A percentile compares a stretch with the other conserved stretches of the same genome.
Evolutionary conservation across 2,329 filamentous ascomycete genomes (phyloP).

Genomic region (Xylariaceae sp.): DNA sequence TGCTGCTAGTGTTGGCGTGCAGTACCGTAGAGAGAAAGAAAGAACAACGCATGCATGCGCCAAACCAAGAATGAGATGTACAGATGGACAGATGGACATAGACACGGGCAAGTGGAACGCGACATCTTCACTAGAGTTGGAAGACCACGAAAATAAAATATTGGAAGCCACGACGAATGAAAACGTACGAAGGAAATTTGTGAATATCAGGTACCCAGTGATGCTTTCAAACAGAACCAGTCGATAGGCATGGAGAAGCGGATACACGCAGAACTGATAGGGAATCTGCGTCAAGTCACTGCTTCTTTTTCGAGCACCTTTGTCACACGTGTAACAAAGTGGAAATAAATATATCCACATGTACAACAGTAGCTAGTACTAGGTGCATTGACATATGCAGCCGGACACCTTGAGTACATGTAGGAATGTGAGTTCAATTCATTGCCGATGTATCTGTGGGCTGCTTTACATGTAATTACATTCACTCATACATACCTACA

Average conservation of each 20-base stretch:
- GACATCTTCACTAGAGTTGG: not conserved
- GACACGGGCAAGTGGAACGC: not conserved
- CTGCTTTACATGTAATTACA: too few relatives aligned
- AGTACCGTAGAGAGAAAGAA: not conserved
- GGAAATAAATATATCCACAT: too few relatives aligned
- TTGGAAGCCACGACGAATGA: not conserved
- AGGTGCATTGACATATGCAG: too few relatives aligned
- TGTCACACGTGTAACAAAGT: too few relatives aligned
- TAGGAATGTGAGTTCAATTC: too few relatives aligned
- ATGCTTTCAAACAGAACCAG: not conserved
- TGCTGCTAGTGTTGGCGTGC: too few relatives aligned
- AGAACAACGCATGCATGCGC: not conserved
- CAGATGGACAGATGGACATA: not conserved
- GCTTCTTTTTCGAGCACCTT: too few relatives aligned
- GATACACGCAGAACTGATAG: slow-evolving; percentile 10
- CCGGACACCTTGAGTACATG: too few relatives aligned
- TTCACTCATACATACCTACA: too few relatives aligned
- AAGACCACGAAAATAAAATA: slow-evolving; percentile 1
- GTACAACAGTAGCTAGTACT: too few relatives aligned
- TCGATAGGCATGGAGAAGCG: not conserved
- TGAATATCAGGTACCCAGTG: not conserved
- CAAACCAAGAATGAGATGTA: not conserved
- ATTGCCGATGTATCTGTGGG: too few relatives aligned
- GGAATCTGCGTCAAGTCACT: not conserved
- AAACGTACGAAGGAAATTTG: not conserved